Evolutionary conservation across 257 asterid species (phyloP).

Genomic region (Nyctanthes arbortristis): DNA sequence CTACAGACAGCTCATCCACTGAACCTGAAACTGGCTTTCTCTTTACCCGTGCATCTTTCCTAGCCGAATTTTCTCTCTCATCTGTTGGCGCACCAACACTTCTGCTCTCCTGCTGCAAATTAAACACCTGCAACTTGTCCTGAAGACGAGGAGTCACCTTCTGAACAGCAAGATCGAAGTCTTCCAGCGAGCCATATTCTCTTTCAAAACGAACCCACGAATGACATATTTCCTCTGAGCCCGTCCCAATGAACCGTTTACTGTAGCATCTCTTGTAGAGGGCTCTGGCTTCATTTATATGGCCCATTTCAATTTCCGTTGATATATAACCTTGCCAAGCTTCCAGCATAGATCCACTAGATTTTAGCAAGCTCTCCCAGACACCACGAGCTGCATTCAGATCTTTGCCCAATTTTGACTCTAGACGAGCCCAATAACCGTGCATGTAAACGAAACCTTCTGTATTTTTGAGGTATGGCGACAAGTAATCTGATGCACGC

Average conservation of each 20-base stretch:
- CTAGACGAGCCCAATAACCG: slow-evolving; percentile 87
- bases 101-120: slow-evolving; percentile 73
- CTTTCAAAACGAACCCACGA: slow-evolving; percentile 96
- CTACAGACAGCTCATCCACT: slow-evolving; percentile 51
- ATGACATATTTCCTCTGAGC: slow-evolving; percentile 97
- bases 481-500: slow-evolving; percentile 89
- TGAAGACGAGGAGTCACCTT: slow-evolving; percentile 97
- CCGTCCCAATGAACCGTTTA: slow-evolving; percentile 80
- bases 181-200: slow-evolving; percentile 82
- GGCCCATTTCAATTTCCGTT: slow-evolving; percentile 77
- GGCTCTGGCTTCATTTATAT: slow-evolving; percentile 85
- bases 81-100: slow-evolving; percentile 37
- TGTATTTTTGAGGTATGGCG: slow-evolving; percentile 68
- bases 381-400: slow-evolving; percentile 86
- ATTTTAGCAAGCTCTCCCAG: slow-evolving; percentile 91
- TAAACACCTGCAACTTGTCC: slow-evolving; percentile 79
- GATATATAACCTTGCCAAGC: slow-evolving; percentile 81
- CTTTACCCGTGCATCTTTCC: slow-evolving; percentile 65
- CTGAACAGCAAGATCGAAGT: slow-evolving; percentile 75
- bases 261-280: slow-evolving; percentile 88
- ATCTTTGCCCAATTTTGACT: slow-evolving; percentile 72
- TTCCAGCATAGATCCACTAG: slow-evolving; percentile 89
- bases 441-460: slow-evolving; percentile 57
- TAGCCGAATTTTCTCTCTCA: slow-evolving; percentile 48
- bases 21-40: slow-evolving; percentile 58